Evolutionary conservation across 805 yeast genomes (phyloP), one percentile per base, ranked within the genome.

Genomic region (Starmerella lactis-condensi): DNA sequence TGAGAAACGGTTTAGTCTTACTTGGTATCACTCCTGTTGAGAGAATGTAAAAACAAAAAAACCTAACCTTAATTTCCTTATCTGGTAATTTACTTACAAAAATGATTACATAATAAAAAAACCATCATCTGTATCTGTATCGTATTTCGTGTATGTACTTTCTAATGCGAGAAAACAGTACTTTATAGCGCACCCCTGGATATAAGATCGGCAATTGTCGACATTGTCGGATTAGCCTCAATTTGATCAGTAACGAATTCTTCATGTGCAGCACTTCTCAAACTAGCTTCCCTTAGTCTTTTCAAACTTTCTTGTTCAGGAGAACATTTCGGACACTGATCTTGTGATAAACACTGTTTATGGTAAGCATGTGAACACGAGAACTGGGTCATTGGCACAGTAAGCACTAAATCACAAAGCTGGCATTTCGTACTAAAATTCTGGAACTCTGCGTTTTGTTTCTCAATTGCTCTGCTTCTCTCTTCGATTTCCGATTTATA

Each of bases 11-110:
- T 62, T 72, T 89, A 82, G 61, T 62, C 28, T 61, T 89, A 50
- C 62, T 89, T 49, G 94, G 95, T 35, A 65, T 89, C 52, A 82
- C 95, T 27, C 96, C 99, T n/a, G 96, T 89, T 39, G 93, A 85
- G 48, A 75, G 96, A 69, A 85, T 85, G 96, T 85, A 64, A 58
- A 16, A 17, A n/a, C n/a, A n/a, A n/a, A n/a, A 8, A 16, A 12
- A 21, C n/a, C n/a, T 21, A 10, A 10, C 11, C 5, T 18, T 5
- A n/a, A 8, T 13, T n/a, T n/a, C n/a, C n/a, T n/a, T n/a, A n/a
- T n/a, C n/a, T n/a, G n/a, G n/a, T n/a, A n/a, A n/a, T 11, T 21
- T 21, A 11, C 11, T 21, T 21, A 21, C 23, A 9, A 10, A 21
- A 11, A 21, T 21, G 11, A 11, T 9, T 10, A 10, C 23, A 21